These are phyloP conservation scores for Sporobolomyces pararoseus DNA, from an alignment of 768 basidiomycete species.

Conservation along the genomic window DNA sequence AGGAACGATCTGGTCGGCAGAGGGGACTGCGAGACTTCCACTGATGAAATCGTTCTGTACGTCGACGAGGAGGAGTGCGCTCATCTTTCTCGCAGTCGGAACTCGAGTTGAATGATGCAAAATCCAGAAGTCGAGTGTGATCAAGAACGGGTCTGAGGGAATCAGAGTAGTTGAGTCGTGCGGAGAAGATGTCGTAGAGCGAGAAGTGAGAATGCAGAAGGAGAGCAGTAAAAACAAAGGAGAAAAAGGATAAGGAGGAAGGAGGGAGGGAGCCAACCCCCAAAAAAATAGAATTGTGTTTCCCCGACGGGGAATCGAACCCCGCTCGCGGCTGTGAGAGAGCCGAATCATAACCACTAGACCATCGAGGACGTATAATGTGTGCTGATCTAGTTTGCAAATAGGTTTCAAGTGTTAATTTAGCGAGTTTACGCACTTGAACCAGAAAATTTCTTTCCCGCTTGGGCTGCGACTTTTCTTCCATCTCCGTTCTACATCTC, in stretches of 20 bases:
- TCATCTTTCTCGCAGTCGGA: not conserved
- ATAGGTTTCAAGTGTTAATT: too few species aligned
- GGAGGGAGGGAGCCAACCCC: not conserved
- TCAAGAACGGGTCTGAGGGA: too few species aligned
- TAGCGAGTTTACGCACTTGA: too few species aligned
- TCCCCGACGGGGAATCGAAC: conserved; percentile 27
- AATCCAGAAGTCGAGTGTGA: too few species aligned
- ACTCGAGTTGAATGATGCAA: not conserved
- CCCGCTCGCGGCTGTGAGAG: conserved; percentile 24
- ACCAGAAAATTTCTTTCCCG: too few species aligned
- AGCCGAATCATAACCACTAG: conserved; percentile 25
- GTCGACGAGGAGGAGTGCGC: conserved; percentile 57
- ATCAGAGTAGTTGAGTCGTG: too few species aligned
- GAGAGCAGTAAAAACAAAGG: too few species aligned
- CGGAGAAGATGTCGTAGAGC: too few species aligned
- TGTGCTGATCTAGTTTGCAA: too few species aligned
- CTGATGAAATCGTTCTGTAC: conserved; percentile 78
- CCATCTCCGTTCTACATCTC: too few species aligned
- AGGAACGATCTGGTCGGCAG: conserved; percentile 60
- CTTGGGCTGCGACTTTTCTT: too few species aligned
- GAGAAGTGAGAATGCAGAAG: too few species aligned
- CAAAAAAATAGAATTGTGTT: not conserved
- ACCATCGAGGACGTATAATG: conserved; percentile 11
- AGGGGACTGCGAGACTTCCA: conserved; percentile 68
- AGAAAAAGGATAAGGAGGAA: not conserved